Conservation (phyloP, 495 filamentous ascomycete genomes). For the Pyrenopolyporus hunteri region DNA sequence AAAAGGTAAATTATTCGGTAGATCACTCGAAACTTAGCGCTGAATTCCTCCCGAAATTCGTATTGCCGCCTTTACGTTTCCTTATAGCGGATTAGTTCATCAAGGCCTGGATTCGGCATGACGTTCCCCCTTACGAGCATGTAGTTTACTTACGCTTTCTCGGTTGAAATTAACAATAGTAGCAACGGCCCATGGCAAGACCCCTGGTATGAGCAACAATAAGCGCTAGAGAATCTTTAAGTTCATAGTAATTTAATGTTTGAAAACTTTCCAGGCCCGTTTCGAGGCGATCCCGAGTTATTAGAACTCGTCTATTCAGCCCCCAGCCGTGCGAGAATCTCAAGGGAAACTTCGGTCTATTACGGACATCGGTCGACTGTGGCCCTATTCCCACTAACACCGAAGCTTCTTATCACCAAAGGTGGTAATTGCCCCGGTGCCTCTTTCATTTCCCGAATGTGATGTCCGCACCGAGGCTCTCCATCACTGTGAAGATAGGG, state of each 20-base stretch:
- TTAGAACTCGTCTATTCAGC: no score
- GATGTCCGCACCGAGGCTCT: conserved; percentile 3
- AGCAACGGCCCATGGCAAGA: not conserved
- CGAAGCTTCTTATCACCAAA: conserved; percentile 3
- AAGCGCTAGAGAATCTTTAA: no score
- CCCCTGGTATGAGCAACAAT: no score
- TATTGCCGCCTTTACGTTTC: not conserved
- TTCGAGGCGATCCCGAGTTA: not conserved
- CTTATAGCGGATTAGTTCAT: conserved; percentile 1
- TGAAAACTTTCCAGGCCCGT: not conserved
- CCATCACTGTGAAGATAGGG: not conserved
- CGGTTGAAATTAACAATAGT: not conserved
- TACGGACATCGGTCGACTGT: not conserved
- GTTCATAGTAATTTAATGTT: no score
- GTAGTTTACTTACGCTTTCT: not conserved
- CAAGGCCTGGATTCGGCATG: not conserved
- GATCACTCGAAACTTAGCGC: not conserved
- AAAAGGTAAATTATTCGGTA: not conserved
- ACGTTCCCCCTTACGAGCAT: not conserved
- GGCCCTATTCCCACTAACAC: conserved; percentile 9
- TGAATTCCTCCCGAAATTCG: not conserved
- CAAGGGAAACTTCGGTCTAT: conserved; percentile 1
- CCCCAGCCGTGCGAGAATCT: no score
- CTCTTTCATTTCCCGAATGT: not conserved
- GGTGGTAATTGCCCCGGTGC: conserved; percentile 8